Conservation (phyloP, 106 monocot species). For the Agapanthus africanus region DNA sequence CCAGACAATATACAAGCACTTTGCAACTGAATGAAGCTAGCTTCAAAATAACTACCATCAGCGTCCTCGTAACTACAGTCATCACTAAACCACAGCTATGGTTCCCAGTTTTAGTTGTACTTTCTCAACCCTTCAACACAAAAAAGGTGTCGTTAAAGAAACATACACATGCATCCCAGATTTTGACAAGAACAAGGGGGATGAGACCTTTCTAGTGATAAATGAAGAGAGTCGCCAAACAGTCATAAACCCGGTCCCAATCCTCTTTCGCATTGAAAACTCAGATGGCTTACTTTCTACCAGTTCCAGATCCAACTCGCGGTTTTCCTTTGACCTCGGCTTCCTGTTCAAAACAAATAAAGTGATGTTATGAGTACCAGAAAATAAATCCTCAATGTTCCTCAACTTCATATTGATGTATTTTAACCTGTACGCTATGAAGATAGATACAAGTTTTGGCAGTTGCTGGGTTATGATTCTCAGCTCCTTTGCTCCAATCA, state of each 20-base stretch:
- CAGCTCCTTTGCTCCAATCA: slow-evolving; percentile 98
- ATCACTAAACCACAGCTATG: too few species aligned
- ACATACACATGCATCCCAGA: background rate
- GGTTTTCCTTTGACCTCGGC: slow-evolving; percentile 94
- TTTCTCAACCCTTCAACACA: background rate
- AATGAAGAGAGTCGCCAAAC: too few species aligned
- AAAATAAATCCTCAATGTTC: background rate
- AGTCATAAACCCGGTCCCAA: too few species aligned
- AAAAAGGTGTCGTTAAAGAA: background rate
- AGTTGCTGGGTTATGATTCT: slow-evolving; percentile 89
- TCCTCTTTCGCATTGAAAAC: too few species aligned
- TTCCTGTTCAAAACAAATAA: slow-evolving; percentile 38
- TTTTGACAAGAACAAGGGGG: background rate
- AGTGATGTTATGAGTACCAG: background rate
- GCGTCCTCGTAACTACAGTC: too few species aligned
- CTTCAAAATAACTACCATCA: too few species aligned
- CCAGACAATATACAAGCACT: too few species aligned
- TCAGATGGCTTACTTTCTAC: slow-evolving; percentile 42
- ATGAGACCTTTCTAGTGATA: too few species aligned
- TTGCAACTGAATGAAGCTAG: too few species aligned
- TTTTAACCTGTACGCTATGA: slow-evolving; percentile 11
- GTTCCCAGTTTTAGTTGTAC: too few species aligned
- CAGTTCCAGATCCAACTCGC: slow-evolving; percentile 22
- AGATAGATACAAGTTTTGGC: slow-evolving; percentile 82
- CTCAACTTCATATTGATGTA: too few species aligned